These are phyloP conservation scores for Rehmannia glutinosa DNA, from an alignment of 257 asterid genomes.

Conservation along the genomic window DNA sequence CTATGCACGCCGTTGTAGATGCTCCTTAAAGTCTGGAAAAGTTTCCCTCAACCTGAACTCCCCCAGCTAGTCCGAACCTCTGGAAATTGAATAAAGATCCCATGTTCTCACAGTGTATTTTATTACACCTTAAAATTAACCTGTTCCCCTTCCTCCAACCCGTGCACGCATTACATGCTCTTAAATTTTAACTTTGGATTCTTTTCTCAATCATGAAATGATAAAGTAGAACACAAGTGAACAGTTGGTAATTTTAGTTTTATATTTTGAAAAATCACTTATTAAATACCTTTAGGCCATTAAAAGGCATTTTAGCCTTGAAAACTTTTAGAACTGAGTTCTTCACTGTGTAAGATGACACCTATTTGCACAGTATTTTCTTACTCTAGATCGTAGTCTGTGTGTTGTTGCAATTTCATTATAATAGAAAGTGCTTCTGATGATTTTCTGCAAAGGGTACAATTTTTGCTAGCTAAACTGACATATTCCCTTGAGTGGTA, in stretches of 20 bases:
- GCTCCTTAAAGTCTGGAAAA: not conserved
- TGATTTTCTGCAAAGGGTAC: not conserved
- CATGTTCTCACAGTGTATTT: not conserved
- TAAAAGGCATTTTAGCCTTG: not conserved
- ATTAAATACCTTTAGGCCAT: too few species aligned
- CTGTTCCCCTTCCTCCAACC: not conserved
- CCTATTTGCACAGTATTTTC: not conserved
- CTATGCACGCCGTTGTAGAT: not conserved
- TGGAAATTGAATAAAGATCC: not conserved
- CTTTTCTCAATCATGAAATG: too few species aligned
- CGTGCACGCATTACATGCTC: not conserved
- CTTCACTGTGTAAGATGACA: not conserved
- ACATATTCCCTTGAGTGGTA: not conserved
- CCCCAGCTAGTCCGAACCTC: not conserved
- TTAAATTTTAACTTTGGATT: not conserved
- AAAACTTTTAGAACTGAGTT: not conserved
- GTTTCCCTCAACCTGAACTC: not conserved
- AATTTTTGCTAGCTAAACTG: not conserved
- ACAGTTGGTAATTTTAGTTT: too few species aligned
- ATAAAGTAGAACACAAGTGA: too few species aligned
- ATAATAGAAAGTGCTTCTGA: not conserved
- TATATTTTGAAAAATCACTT: too few species aligned
- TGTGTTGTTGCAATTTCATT: not conserved
- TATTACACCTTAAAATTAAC: not conserved
- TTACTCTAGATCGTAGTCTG: not conserved